Evolutionary conservation across 2,329 filamentous ascomycete genomes (phyloP).

Genomic region (Samsoniella hepiali): DNA sequence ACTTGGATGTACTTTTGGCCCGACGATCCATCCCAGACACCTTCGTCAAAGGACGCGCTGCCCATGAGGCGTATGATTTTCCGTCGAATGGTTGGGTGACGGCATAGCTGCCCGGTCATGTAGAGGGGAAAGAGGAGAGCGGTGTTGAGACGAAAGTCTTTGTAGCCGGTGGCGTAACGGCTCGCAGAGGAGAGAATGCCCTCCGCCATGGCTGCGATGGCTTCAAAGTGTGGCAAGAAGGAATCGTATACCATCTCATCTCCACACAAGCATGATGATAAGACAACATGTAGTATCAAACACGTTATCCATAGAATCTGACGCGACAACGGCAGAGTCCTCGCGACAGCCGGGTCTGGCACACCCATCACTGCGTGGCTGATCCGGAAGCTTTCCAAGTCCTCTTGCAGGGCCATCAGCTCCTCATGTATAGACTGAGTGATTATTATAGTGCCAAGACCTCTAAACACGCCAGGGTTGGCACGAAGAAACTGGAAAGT

Average conservation of each 20-base stretch:
- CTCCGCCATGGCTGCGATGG: constrained; percentile 14
- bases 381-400: background rate
- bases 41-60: background rate
- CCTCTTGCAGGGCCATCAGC: background rate
- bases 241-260: constrained; percentile 18
- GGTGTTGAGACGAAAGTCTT: constrained; percentile 15
- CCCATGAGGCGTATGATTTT: constrained; percentile 9
- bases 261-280: constrained; percentile 8
- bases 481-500: background rate
- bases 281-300: constrained; percentile 7
- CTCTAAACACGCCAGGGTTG: background rate
- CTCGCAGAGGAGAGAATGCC: background rate
- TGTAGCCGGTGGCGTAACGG: background rate
- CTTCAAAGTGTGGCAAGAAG: constrained; percentile 11
- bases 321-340: background rate
- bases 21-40: constrained; percentile 13
- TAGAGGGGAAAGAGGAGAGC: constrained; percentile 17
- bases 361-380: background rate
- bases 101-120: constrained; percentile 18
- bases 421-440: background rate
- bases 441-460: no score
- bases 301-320: constrained; percentile 14
- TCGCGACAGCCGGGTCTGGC: background rate
- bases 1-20: background rate
- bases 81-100: constrained; percentile 12